Base-by-base conservation (phyloP, 306 rosid species). In the Ochetophila trinervis region DNA sequence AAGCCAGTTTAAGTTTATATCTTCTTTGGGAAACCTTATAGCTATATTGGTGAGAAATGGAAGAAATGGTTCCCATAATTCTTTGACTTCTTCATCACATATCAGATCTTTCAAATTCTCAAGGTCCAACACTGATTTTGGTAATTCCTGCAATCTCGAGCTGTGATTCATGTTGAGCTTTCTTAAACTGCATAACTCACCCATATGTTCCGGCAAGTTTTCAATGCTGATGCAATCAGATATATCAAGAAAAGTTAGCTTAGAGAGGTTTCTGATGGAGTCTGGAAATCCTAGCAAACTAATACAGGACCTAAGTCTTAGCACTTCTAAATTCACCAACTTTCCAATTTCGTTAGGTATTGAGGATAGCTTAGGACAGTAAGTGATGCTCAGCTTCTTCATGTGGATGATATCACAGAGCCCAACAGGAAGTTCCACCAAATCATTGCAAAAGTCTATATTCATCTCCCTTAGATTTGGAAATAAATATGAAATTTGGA, bases 221-320 rank as follows among this genome's bases (percentile, higher is more conserved):
- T 35, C 4, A 52, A 87, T 69, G 64, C 84, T 80, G 60, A 63
- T 56, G 65, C 95, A 90, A n/a, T 74, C 62, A 27, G 88, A 82
- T 47, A 91, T 69, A 67, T 90, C 95, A 4, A 90, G 87, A 71
- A 62, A 55, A 0, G 61, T 35, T 19, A 87, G 65, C 24, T 52
- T 60, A 0, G n/a, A 18, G 22, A 90, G 86, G 10, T 50, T 61
- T 24, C 45, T 23, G 17, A 68, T 65, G 1, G 89, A 84, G 5
- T 70, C 74, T 2, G 95, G 91, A 53, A 86, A 40, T 73, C 45
- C 77, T 47, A 0, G 40, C 51, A 91, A 67, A 60, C 53, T 74
- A 37, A 79, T 74, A 54, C 96, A 86, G 0, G 84, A 84, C 59
- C 75, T 81, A 40, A 91, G 74, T 74, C 93, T 72, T 4, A 91